phyloP scores from a whole-genome alignment of 768 basidiomycete genomes.

The Lactarius akahatsu region DNA sequence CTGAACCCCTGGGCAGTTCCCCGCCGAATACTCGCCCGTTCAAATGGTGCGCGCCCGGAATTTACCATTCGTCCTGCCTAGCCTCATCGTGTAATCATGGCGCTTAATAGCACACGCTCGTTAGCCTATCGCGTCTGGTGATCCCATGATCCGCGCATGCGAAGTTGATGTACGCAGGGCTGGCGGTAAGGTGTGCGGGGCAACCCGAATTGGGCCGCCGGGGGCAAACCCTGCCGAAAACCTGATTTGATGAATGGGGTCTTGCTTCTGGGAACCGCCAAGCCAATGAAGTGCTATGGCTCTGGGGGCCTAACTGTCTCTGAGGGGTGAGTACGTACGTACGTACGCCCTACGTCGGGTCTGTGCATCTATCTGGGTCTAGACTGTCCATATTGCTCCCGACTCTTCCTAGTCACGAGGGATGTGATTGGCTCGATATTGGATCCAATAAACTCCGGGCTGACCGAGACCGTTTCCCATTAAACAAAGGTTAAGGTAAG shows the following conservation, averaged over 20 bases:
- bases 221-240: not conserved
- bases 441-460: not conserved
- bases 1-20: not conserved
- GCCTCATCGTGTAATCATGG: not conserved
- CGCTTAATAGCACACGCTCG: not conserved
- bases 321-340: not conserved
- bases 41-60: not conserved
- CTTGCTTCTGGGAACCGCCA: not conserved
- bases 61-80: not conserved
- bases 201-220: not conserved
- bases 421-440: not conserved
- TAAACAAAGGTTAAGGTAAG: not conserved
- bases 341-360: not conserved
- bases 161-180: not conserved
- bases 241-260: not conserved
- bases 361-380: not conserved
- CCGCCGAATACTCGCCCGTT: not conserved
- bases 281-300: not conserved
- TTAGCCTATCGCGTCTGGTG: not conserved
- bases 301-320: not conserved
- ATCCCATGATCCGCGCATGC: not conserved
- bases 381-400: not conserved
- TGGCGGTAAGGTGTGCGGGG: not conserved
- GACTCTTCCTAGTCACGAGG: not conserved
- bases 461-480: not conserved